A percentile compares a stretch with the other conserved stretches of the same genome.
These are phyloP conservation scores for Mycena vitilis DNA, from an alignment of 768 basidiomycete genomes.

Conservation along the genomic window DNA sequence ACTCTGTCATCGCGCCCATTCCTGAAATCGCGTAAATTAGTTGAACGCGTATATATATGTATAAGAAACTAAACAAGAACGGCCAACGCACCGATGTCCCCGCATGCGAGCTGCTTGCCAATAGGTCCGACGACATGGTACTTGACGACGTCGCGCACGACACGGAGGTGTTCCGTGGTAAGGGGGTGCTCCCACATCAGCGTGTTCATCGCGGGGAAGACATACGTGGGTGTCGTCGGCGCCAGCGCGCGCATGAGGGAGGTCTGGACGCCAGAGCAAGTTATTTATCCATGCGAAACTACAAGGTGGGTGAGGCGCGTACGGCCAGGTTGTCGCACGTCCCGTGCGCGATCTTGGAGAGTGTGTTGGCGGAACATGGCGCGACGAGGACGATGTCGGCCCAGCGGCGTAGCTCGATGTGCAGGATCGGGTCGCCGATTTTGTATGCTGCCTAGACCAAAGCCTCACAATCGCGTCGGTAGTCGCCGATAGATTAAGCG, in stretches of 20 bases:
- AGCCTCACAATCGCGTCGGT: not conserved
- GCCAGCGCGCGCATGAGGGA: constrained; percentile 87
- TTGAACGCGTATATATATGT: no score
- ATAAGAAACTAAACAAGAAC: constrained; percentile 9
- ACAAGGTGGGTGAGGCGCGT: constrained; percentile 34
- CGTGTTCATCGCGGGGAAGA: constrained; percentile 99
- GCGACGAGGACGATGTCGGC: constrained; percentile 95
- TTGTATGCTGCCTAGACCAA: constrained; percentile 69
- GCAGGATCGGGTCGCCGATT: constrained; percentile 92
- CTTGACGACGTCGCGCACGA: constrained; percentile 78
- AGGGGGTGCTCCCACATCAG: constrained; percentile 97
- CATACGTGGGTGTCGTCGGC: constrained; percentile 85
- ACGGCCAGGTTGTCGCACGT: constrained; percentile 93
- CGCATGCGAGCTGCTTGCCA: constrained; percentile 90
- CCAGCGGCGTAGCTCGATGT: constrained; percentile 95
- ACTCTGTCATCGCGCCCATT: constrained; percentile 95
- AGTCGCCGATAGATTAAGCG: not conserved
- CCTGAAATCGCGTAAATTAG: constrained; percentile 57
- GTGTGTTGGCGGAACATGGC: constrained; percentile 96
- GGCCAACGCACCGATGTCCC: constrained; percentile 80
- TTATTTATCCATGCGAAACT: not conserved
- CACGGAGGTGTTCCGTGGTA: constrained; percentile 83
- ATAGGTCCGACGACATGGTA: constrained; percentile 91
- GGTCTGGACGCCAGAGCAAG: constrained; percentile 54
- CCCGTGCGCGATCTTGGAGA: constrained; percentile 92